phyloP scores from a whole-genome alignment of 495 filamentous ascomycete genomes.

The Xylaria cubensis region DNA sequence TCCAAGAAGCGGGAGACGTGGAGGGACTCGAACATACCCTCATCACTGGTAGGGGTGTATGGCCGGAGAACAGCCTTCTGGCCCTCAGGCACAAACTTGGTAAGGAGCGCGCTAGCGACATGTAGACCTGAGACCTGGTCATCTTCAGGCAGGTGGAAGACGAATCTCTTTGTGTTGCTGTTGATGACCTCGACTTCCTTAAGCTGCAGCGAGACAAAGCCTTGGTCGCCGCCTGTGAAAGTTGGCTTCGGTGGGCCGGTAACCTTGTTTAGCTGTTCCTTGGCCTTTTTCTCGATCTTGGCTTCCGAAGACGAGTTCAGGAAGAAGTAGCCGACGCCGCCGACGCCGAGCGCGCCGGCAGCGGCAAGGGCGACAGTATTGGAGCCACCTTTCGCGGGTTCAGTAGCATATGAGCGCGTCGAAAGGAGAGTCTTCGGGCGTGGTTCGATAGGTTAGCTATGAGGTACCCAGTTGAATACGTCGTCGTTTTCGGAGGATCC shows the following conservation, averaged over 20 bases:
- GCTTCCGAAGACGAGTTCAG: conserved; percentile 51
- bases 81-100: conserved; percentile 80
- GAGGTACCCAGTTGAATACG: conserved; percentile 26
- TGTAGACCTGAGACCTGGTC: conserved; percentile 82
- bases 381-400: conserved; percentile 46
- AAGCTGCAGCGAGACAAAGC: conserved; percentile 80
- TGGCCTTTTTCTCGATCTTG: conserved; percentile 58
- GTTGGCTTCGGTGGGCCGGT: conserved; percentile 55
- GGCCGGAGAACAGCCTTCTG: conserved; percentile 87
- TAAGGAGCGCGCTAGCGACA: conserved; percentile 83
- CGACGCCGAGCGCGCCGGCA: conserved; percentile 46
- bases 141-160: conserved; percentile 82
- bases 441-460: conserved; percentile 27
- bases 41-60: conserved; percentile 90
- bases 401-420: conserved; percentile 61
- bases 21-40: conserved; percentile 59
- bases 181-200: conserved; percentile 78
- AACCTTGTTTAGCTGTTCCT: conserved; percentile 42
- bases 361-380: conserved; percentile 54
- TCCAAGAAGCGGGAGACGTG: neutral
- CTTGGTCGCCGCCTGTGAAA: conserved; percentile 86
- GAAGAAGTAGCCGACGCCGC: conserved; percentile 60
- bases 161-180: conserved; percentile 88
- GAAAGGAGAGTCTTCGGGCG: conserved; percentile 41
- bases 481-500: neutral